A percentile compares a stretch with the other conserved stretches of the same genome.
Conservation (phyloP, 306 rosid species). For the Quercus berberidifolia region DNA sequence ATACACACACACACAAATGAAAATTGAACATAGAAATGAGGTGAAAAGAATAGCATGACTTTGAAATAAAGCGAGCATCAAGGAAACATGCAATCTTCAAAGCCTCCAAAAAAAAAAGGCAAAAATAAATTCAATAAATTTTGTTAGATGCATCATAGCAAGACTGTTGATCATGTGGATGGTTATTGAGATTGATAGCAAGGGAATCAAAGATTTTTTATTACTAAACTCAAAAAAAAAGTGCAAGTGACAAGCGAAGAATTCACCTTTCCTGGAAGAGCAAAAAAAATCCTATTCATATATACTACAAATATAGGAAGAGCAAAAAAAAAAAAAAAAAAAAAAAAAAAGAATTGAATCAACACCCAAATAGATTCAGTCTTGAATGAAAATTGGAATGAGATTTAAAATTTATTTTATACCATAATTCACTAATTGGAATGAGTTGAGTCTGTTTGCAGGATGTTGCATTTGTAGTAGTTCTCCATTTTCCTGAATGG, state of each 20-base stretch:
- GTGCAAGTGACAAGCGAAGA: not conserved
- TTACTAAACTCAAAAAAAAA: not conserved
- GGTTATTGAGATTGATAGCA: not conserved
- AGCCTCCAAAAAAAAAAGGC: not conserved
- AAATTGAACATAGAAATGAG: too few relatives aligned
- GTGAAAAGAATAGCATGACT: too few relatives aligned
- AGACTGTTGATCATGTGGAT: not conserved
- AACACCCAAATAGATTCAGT: not conserved
- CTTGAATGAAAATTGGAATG: not conserved
- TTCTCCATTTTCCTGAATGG: not conserved
- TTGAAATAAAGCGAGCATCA: too few relatives aligned
- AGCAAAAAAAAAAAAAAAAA: not conserved
- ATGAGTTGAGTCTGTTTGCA: not conserved
- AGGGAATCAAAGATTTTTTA: not conserved
- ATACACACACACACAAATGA: too few relatives aligned
- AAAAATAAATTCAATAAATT: not conserved
- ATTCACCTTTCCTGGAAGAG: conserved; percentile 67
- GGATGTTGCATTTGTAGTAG: not conserved
- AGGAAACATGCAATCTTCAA: too few relatives aligned
- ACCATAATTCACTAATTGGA: not conserved
- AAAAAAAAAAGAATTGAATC: not conserved
- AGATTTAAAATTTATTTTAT: not conserved
- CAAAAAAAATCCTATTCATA: not conserved
- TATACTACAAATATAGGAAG: not conserved
- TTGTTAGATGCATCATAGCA: not conserved